phyloP scores from a whole-genome alignment of 192 early-diverging fungal genomes.

The Pilobolus umbonatus region DNA sequence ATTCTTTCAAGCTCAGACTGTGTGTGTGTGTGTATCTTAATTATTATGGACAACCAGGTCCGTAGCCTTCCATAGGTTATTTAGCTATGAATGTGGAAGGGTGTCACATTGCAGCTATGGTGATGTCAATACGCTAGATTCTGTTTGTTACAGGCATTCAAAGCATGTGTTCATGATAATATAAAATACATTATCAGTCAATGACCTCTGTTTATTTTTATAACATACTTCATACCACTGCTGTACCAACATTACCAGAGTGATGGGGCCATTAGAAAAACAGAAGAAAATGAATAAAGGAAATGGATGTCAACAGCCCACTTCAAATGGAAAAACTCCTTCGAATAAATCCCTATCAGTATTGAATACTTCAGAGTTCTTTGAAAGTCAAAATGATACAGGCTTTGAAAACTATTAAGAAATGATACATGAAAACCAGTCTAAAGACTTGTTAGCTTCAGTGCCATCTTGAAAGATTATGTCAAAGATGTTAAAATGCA shows the following conservation, averaged over 20 bases:
- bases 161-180: conserved; percentile 3
- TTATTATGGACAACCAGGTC: conserved; percentile 3
- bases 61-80: conserved; percentile 1
- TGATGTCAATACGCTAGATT: background rate
- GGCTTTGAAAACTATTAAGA: conserved; percentile 1
- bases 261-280: conserved; percentile 1
- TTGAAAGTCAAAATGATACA: conserved; percentile 2
- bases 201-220: conserved; percentile 4
- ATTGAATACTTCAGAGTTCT: conserved; percentile 6
- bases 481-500: conserved; percentile 5
- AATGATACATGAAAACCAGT: conserved; percentile 1
- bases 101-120: conserved; percentile 1
- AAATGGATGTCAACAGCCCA: no score
- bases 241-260: background rate
- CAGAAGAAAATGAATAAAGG: no score
- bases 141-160: conserved; percentile 3
- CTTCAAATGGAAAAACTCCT: no score
- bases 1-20: no score
- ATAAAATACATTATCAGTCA: conserved; percentile 1
- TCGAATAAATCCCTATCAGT: no score
- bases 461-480: conserved; percentile 2
- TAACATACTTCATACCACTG: background rate
- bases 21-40: no score
- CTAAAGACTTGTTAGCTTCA: conserved; percentile 1
- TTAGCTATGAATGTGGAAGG: conserved; percentile 4